phyloP scores from a whole-genome alignment of 2,329 filamentous ascomycete genomes.

The Pseudonectria foliicola region DNA sequence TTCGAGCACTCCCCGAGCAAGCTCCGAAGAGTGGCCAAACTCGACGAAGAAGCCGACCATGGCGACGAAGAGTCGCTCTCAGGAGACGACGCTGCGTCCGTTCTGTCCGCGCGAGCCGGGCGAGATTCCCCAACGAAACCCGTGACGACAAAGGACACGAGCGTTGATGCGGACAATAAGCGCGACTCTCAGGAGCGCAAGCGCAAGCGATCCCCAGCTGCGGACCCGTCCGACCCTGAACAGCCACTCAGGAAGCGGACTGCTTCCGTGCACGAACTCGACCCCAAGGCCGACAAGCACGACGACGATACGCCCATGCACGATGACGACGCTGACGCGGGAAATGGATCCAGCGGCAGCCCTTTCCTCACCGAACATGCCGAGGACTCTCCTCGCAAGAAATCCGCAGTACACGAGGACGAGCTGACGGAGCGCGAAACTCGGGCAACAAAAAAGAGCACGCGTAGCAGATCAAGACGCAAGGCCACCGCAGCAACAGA shows the following conservation, averaged over 20 bases:
- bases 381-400: slow-evolving; percentile 22
- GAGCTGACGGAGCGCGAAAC: slow-evolving; percentile 26
- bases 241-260: slow-evolving; percentile 48
- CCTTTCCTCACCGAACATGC: slow-evolving; percentile 43
- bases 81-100: slow-evolving; percentile 33
- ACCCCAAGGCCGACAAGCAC: slow-evolving; percentile 23
- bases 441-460: slow-evolving; percentile 32
- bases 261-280: slow-evolving; percentile 38
- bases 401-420: slow-evolving; percentile 22
- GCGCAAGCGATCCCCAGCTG: slow-evolving; percentile 41
- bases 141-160: slow-evolving; percentile 19
- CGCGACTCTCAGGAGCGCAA: slow-evolving; percentile 36
- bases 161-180: slow-evolving; percentile 24
- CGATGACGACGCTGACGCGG: slow-evolving; percentile 30
- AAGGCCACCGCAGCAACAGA: slow-evolving; percentile 25
- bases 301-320: slow-evolving; percentile 25
- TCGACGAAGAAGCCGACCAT: slow-evolving; percentile 29
- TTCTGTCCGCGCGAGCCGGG: slow-evolving; percentile 31
- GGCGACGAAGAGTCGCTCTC: slow-evolving; percentile 34
- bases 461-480: slow-evolving; percentile 34
- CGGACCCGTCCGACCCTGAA: slow-evolving; percentile 38
- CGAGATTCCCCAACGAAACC: slow-evolving; percentile 31
- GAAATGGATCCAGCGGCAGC: slow-evolving; percentile 30
- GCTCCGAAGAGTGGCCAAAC: slow-evolving; percentile 47
- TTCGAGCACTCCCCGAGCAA: slow-evolving; percentile 71